Evolutionary conservation across 805 yeast species (phyloP), one percentile per base, ranked within the genome.

Genomic region (Grigorovia yakushimaensis): DNA sequence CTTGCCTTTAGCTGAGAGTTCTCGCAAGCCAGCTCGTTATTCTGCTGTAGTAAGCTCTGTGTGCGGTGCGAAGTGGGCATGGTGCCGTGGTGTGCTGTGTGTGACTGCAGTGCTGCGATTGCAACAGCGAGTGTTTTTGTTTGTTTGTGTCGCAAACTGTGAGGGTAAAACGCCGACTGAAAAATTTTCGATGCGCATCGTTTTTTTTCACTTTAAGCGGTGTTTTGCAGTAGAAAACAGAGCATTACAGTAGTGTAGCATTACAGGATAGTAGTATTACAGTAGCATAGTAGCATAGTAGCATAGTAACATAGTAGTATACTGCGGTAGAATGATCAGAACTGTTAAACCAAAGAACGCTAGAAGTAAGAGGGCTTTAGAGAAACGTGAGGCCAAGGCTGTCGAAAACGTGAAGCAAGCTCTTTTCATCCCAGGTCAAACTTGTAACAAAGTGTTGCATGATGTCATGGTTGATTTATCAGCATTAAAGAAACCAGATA

Each of bases 361-460:
- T 47, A 88, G 98, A 62, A 79, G 96, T 47, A 93, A 93, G 72
- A 81, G 98, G 68, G 98, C 96, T 6, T 64, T 89, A 53, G 95
- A 88, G 52, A 84, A 84, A 59, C 83, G 80, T 58, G 96, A 88
- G 59, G 79, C 97, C 46, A 91, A 88, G 68, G 66, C 88, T 42
- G 84, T 84, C 8, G 98, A 93, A 66, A 89, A 93, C 66, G 80
- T 83, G 52, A 93, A 93, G 68, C 77, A 80, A 47, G 97, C 96
- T 0, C 74, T 93, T 48, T 93, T 93, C 59, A 81, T 93, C 41
- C 96, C 96, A 18, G 98, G 98, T 15, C 70, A 84, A 46, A 82
- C 88, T 17, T 73, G 89, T 42, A 86, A 78, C 67, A 81, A 85
- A 64, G 68, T 84, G 8, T 72, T 88, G 41, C 96, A 88, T 62